Evolutionary conservation across 148 eudicot genomes (phyloP).

Genomic region (Rheum nobile): DNA sequence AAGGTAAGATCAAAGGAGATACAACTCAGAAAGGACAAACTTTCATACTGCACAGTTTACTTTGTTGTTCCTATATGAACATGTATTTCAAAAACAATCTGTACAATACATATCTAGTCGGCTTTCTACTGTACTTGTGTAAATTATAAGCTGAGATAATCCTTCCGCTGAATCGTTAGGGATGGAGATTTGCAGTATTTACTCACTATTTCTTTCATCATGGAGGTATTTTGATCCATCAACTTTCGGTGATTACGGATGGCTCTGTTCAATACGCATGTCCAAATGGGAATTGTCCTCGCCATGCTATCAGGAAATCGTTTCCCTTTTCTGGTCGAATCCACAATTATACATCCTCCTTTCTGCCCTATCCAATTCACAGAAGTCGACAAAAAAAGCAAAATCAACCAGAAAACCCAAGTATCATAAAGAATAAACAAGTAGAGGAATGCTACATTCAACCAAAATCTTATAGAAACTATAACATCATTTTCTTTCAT

Average conservation of each 20-base stretch:
- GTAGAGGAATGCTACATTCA: neutral
- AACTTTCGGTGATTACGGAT: constrained; percentile 30
- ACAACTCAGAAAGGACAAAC: neutral
- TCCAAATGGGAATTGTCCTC: constrained; percentile 93
- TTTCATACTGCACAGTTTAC: neutral
- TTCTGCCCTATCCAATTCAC: constrained; percentile 51
- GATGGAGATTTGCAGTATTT: too few species aligned
- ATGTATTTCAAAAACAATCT: neutral
- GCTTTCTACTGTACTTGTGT: neutral
- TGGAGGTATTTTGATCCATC: constrained; percentile 13
- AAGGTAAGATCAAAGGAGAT: neutral
- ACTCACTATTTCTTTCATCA: constrained; percentile 33
- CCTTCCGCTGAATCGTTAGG: too few species aligned
- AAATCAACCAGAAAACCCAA: neutral
- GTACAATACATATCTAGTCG: neutral
- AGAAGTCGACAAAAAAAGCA: neutral
- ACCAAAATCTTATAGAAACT: neutral
- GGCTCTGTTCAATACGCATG: constrained; percentile 82
- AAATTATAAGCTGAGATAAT: too few species aligned
- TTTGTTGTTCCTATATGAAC: neutral
- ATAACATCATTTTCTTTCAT: neutral
- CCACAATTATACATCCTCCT: constrained; percentile 88
- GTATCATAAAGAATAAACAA: neutral
- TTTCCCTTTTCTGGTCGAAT: constrained; percentile 97
- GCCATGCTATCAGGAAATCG: constrained; percentile 99